phyloP scores from a whole-genome alignment of 129 eudicot species.

The Saposhnikovia divaricata region DNA sequence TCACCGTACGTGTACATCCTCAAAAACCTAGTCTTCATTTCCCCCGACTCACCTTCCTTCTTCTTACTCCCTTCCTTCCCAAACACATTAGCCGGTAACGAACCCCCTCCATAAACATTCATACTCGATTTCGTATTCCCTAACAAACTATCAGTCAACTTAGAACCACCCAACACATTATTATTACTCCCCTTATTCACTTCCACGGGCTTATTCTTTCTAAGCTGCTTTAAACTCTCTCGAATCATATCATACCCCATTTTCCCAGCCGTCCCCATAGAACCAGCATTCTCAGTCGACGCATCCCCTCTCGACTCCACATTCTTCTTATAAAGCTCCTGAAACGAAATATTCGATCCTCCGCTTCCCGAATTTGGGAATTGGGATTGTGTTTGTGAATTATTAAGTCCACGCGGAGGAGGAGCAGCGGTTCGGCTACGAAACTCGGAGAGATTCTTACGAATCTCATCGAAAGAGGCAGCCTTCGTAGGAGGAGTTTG shows the following conservation, averaged over 20 bases:
- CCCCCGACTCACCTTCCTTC: constrained; percentile 6
- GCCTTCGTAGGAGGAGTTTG: neutral
- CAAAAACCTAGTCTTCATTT: constrained; percentile 18
- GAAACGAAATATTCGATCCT: constrained; percentile 17
- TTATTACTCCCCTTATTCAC: neutral
- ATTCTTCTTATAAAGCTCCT: constrained; percentile 30
- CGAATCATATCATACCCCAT: constrained; percentile 17
- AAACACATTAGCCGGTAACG: constrained; percentile 9
- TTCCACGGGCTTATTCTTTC: neutral
- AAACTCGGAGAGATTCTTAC: constrained; percentile 37
- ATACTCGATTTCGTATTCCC: constrained; percentile 8
- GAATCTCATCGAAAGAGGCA: constrained; percentile 25
- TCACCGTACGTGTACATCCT: constrained; percentile 23
- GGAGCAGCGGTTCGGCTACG: constrained; percentile 28
- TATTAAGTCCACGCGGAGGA: neutral
- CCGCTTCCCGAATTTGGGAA: neutral
- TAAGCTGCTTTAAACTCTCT: constrained; percentile 21
- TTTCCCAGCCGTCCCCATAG: neutral
- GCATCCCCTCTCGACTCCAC: constrained; percentile 3
- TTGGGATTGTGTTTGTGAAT: neutral
- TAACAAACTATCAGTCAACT: constrained; percentile 7
- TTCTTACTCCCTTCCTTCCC: constrained; percentile 11
- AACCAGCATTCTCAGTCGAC: neutral
- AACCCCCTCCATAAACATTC: constrained; percentile 8
- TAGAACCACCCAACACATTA: constrained; percentile 6